These are phyloP conservation scores for Colletotrichum karsti DNA, from an alignment of 2,329 filamentous ascomycete genomes.

Conservation along the genomic window DNA sequence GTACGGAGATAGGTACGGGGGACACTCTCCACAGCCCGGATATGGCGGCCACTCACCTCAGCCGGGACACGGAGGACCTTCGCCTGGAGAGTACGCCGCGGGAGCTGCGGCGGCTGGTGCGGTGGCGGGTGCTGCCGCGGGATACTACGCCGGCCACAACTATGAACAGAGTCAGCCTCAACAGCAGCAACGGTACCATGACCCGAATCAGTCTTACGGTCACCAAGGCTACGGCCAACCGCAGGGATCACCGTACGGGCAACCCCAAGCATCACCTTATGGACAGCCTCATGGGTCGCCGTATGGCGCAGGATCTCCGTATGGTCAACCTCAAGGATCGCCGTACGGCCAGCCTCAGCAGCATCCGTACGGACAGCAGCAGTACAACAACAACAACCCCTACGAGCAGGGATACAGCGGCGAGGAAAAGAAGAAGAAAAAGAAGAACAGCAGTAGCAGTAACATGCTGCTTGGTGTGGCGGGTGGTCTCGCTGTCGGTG, in stretches of 20 bases:
- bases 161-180: constrained; percentile 13
- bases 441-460: constrained; percentile 53
- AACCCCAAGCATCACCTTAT: background rate
- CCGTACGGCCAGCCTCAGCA: background rate
- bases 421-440: constrained; percentile 38
- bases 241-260: background rate
- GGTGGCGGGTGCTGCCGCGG: constrained; percentile 10
- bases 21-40: constrained; percentile 27
- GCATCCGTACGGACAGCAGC: background rate
- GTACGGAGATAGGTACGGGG: constrained; percentile 24
- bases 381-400: background rate
- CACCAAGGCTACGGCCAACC: background rate
- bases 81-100: constrained; percentile 23
- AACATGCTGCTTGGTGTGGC: constrained; percentile 64
- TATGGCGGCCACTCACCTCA: constrained; percentile 17
- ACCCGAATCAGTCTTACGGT: background rate
- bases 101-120: constrained; percentile 22
- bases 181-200: background rate
- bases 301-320: background rate
- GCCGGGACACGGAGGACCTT: constrained; percentile 30
- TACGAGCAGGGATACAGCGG: constrained; percentile 24
- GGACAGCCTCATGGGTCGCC: background rate
- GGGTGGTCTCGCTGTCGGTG: constrained; percentile 65
- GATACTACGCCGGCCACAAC: constrained; percentile 14
- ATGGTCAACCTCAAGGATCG: background rate